A percentile compares a stretch with the other conserved stretches of the same genome.
These are phyloP conservation scores for Chrysopogon serrulatus DNA, from an alignment of 176 grass and related monocot species.

Conservation along the genomic window DNA sequence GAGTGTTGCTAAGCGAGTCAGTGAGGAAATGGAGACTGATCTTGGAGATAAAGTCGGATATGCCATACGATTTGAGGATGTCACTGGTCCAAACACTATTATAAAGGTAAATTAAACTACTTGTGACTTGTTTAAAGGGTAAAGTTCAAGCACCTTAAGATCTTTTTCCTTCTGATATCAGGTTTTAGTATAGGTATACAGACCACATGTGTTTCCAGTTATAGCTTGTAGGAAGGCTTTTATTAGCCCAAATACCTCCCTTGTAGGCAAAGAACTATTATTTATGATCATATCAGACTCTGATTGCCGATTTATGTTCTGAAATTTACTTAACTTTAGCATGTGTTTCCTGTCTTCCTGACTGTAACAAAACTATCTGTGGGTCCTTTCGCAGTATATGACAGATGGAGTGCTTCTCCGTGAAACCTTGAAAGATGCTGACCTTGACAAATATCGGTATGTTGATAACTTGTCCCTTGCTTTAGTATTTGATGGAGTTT, in stretches of 20 bases:
- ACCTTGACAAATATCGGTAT: constrained; percentile 98
- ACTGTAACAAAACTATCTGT: constrained; percentile 6
- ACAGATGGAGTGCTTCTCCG: constrained; percentile 96
- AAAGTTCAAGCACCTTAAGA: neutral
- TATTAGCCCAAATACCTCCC: neutral
- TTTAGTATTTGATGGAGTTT: neutral
- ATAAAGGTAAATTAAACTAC: constrained; percentile 66
- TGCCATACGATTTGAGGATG: constrained; percentile 97
- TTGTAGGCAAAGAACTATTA: neutral
- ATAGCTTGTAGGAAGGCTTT: neutral
- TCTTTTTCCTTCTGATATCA: neutral
- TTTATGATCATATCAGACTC: neutral
- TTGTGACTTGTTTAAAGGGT: neutral
- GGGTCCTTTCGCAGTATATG: constrained; percentile 74
- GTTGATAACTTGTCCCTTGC: constrained; percentile 8
- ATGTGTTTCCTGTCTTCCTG: constrained; percentile 6
- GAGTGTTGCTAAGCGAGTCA: constrained; percentile 97
- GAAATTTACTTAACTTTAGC: neutral
- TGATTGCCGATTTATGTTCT: neutral
- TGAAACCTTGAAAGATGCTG: constrained; percentile 96
- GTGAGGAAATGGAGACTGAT: constrained; percentile 98
- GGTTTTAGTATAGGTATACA: constrained; percentile 2
- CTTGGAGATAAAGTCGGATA: constrained; percentile 91
- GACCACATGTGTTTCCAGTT: constrained; percentile 7
- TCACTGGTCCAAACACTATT: constrained; percentile 77